Conservation (phyloP, 1,284 basidiomycete species). For the Ganoderma multipileum region DNA sequence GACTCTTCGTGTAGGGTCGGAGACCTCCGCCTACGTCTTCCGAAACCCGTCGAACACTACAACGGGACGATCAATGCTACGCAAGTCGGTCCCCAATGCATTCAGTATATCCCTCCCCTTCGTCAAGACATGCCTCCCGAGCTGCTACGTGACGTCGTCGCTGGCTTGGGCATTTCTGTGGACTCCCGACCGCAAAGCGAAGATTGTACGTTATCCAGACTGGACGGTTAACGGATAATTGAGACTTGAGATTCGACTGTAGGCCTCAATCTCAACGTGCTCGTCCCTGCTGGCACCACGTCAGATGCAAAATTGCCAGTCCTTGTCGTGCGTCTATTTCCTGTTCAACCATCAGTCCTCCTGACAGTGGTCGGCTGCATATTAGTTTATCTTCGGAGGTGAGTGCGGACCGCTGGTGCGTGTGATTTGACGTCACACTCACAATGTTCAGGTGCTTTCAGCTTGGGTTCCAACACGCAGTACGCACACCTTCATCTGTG, state of each 20-base stretch:
- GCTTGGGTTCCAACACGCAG: not conserved
- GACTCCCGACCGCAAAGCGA: not conserved
- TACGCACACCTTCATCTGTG: not conserved
- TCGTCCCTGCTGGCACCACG: conserved; percentile 36
- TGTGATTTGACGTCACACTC: not conserved
- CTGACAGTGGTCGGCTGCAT: not conserved
- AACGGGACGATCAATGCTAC: conserved; percentile 23
- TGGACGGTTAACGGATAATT: not conserved
- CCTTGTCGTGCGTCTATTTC: conserved; percentile 34
- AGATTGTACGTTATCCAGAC: not conserved
- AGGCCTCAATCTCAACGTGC: conserved; percentile 54
- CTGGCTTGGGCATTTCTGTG: not conserved
- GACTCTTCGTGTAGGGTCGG: conserved; percentile 42
- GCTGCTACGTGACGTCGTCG: not conserved
- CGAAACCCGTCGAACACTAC: conserved; percentile 14
- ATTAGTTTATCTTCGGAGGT: conserved; percentile 4
- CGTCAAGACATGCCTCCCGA: not conserved
- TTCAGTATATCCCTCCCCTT: conserved; percentile 7
- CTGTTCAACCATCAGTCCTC: not conserved
- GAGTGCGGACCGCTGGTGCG: not conserved
- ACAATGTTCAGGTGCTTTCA: not conserved
- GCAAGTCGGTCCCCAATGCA: conserved; percentile 23
- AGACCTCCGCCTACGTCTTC: conserved; percentile 41
- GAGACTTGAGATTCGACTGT: not conserved
- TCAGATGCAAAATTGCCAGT: conserved; percentile 46